Evolutionary conservation across 495 filamentous ascomycete species (phyloP), one percentile per base, ranked within the genome.

Genomic region (Penicillium pulvis): DNA sequence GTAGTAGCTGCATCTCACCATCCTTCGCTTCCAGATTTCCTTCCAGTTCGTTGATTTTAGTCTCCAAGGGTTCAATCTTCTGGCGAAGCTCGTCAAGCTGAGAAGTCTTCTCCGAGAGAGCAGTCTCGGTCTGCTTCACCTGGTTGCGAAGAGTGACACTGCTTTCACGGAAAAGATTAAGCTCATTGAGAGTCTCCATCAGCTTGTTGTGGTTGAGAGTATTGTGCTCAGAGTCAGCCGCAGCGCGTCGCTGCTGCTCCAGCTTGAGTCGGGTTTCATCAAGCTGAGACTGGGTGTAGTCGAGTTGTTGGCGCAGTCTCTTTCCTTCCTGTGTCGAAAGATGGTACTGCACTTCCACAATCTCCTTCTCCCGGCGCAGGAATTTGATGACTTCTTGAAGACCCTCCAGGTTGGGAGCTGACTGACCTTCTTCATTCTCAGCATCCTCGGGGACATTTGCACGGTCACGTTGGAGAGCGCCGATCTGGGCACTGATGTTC

Each of bases 311-410:
- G 59, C 92, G 88, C 5, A 97, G 74, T 28, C 95, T 84, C 71
- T 92, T 95, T 52, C 83, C 79, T 67, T 97, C 94, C 66, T 96
- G 90, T 0, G 87, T 76, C 48, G 91, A 90, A 33, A 97, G 81
- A 60, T 97, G 91, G 58, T 90, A 91, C 66, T 98, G 93, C 7
- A 97, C 91, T 57, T 98, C 93, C 4, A 97, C 86, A 63, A 99
- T 98, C 65, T 98, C 93, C 75, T 97, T 98, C 75, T 98, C 95
- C 45, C 90, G 86, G n/a, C 95, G 87, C 53, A 98, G 77, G 73
- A 91, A 98, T 50, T 84, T 87, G 72, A 95, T 92, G 41, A 98
- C 81, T 65, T 97, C 92, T 55, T 93, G 88, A 26, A 97, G 83
- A 57, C 89, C 88, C 56, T 91, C 89, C 17, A 86, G 69, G 39